Evolutionary conservation across 2,329 filamentous ascomycete genomes (phyloP), one percentile per base, ranked within the genome.

Genomic region (Epichloe typhina): DNA sequence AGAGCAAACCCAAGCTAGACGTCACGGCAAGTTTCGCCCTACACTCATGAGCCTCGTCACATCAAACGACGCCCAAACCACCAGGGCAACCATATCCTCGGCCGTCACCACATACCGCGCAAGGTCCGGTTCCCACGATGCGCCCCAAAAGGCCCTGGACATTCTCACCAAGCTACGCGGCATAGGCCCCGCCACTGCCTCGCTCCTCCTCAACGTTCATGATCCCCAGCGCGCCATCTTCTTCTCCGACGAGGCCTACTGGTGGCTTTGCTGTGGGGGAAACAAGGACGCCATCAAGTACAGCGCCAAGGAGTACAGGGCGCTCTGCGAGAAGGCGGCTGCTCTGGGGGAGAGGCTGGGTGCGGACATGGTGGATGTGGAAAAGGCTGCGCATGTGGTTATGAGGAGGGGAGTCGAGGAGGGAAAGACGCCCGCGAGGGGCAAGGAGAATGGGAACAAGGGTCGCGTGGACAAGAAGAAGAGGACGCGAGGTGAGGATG

Each of bases 221-320:
- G 74, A 81, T 53, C 75, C 82, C 0, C 64, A 70, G 0, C 66
- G 68, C 12, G 72, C 82, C 46, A 75, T 86, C 2, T 91, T 91
- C 71, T 91, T 91, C 66, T 85, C 82, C 2, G 88, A 94, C 60
- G 87, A 93, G 65, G 74, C 83, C 3, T 91, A 82, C 61, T 76
- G 82, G 56, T 91, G 85, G 85, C 66, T 84, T 5, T 78, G 78
- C 59, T 44, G 76, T 61, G 63, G 66, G n/a, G 72, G 73, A 6
- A 2, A 69, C 40, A 73, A 69, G 50, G 66, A 60, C 0, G 65
- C 69, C 23, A 82, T 88, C 62, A 85, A 82, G 65, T 93, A 93
- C 65, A 83, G 73, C 41, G 64, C 68, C 19, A 81, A 80, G 57
- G 86, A 90, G 66, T 91, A 89, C 57, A 64, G 69, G 40, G 64